Conservation (phyloP, 441 rosid species). For the Sinapis alba region DNA sequence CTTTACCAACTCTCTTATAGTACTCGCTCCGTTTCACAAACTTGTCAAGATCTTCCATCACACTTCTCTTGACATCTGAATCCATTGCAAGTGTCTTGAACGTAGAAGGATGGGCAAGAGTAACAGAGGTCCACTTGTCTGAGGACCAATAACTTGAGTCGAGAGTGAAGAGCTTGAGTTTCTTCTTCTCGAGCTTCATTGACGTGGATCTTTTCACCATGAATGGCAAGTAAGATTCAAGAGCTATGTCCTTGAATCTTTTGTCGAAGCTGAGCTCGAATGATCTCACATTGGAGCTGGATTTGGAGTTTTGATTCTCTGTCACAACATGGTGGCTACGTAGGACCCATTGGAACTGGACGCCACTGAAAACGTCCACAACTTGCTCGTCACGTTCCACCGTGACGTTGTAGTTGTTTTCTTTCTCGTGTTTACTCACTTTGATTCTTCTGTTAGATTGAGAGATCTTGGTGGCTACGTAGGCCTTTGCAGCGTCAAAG, state of each 20-base stretch:
- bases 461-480: conserved; percentile 49
- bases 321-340: conserved; percentile 40
- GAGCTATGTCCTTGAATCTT: conserved; percentile 46
- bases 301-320: conserved; percentile 17
- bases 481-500: conserved; percentile 56
- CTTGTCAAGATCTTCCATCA: conserved; percentile 57
- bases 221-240: conserved; percentile 48
- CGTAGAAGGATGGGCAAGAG: conserved; percentile 73
- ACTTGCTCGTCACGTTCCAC: conserved; percentile 58
- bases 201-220: conserved; percentile 44
- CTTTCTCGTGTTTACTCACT: conserved; percentile 58
- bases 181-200: conserved; percentile 45
- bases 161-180: conserved; percentile 52
- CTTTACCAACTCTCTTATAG: conserved; percentile 64
- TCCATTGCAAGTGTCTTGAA: conserved; percentile 68
- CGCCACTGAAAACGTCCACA: conserved; percentile 50
- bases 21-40: conserved; percentile 56
- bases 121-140: conserved; percentile 53
- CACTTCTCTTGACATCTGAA: conserved; percentile 37
- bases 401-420: conserved; percentile 40
- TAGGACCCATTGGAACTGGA: conserved; percentile 56
- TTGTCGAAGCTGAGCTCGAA: conserved; percentile 56
- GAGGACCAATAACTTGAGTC: conserved; percentile 34
- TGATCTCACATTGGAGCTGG: conserved; percentile 41
- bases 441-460: conserved; percentile 48